phyloP scores from a whole-genome alignment of 441 rosid species.

The Mallotus japonicus region DNA sequence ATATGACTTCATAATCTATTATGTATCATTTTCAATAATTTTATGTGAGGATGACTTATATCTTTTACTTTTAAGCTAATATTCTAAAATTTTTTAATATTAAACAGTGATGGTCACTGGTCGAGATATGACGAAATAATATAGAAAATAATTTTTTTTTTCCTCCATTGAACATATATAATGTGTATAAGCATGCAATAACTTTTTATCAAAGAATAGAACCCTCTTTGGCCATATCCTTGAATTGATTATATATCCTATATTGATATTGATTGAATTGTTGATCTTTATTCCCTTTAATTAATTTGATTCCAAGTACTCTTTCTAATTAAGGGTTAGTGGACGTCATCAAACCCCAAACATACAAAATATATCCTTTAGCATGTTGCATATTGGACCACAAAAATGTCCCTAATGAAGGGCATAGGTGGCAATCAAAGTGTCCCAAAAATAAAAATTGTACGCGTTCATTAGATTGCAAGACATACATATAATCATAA shows the following conservation, averaged over 20 bases:
- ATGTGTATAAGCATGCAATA: background rate
- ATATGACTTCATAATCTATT: slow-evolving; percentile 38
- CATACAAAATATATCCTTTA: slow-evolving; percentile 3
- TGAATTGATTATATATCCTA: too few relatives aligned
- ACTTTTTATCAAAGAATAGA: background rate
- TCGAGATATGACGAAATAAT: background rate
- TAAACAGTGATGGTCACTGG: background rate
- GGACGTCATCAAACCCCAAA: background rate
- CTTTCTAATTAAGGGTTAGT: slow-evolving; percentile 28
- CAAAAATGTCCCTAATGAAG: background rate
- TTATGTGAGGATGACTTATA: slow-evolving; percentile 17
- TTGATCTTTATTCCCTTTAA: background rate
- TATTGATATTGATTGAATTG: background rate
- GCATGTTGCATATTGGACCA: background rate
- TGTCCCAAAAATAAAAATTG: background rate
- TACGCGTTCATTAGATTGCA: background rate
- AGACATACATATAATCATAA: background rate
- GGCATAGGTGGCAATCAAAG: background rate
- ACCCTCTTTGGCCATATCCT: slow-evolving; percentile 11
- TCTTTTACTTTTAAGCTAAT: background rate
- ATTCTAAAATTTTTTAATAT: background rate
- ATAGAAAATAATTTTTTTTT: background rate
- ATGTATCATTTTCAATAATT: slow-evolving; percentile 30
- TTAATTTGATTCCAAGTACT: slow-evolving; percentile 17
- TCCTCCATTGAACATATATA: too few relatives aligned